These are phyloP conservation scores for Teratosphaeria viscida DNA, from an alignment of 2,329 filamentous ascomycete genomes.

Conservation along the genomic window DNA sequence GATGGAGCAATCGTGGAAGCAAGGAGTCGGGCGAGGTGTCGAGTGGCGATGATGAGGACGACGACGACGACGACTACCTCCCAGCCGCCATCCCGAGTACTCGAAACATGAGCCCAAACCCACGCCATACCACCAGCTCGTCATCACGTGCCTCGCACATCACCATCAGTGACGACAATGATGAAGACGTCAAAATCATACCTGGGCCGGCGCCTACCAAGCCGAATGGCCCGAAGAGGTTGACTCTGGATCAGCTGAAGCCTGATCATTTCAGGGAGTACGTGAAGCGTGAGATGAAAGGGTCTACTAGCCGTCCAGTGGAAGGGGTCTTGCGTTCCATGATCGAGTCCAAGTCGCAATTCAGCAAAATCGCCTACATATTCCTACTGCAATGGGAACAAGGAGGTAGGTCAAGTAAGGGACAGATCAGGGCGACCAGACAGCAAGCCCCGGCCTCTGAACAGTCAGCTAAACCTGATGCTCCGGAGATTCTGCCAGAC, in stretches of 20 bases:
- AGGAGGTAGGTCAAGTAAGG: too few relatives aligned
- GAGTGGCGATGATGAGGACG: neutral
- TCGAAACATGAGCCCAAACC: neutral
- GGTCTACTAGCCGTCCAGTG: neutral
- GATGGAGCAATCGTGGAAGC: neutral
- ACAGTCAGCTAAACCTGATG: too few relatives aligned
- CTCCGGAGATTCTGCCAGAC: too few relatives aligned
- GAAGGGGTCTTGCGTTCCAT: neutral
- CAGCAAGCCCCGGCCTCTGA: too few relatives aligned
- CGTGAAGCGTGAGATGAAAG: neutral
- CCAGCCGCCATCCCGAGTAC: too few relatives aligned
- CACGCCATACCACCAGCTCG: neutral
- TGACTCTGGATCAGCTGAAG: neutral
- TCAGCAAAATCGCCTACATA: too few relatives aligned
- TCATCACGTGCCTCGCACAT: neutral
- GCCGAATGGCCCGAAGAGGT: neutral
- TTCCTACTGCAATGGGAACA: too few relatives aligned
- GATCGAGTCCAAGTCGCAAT: neutral
- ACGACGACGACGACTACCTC: neutral
- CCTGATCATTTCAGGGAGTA: neutral
- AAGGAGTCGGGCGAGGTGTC: conserved; percentile 1
- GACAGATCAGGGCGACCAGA: too few relatives aligned
- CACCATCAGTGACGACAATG: neutral
- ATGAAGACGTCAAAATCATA: neutral
- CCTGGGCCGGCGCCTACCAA: neutral